A percentile compares a stretch with the other conserved stretches of the same genome.
phyloP scores from a whole-genome alignment of 2,329 filamentous ascomycete genomes.

The Pseudocercospora fijiensis region DNA sequence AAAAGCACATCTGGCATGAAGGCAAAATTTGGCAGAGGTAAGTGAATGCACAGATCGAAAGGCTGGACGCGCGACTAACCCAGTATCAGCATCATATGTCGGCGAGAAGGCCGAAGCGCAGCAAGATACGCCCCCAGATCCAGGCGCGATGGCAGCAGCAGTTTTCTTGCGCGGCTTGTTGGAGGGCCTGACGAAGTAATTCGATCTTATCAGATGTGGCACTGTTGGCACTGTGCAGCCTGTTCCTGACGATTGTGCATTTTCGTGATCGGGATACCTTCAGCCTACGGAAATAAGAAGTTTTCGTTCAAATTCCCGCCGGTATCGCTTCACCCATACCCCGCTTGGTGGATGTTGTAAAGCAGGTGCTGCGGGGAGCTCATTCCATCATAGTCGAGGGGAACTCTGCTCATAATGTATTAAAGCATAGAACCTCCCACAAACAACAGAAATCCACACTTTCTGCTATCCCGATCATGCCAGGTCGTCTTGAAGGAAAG shows the following conservation, averaged over 20 bases:
- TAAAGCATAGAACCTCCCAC: background rate
- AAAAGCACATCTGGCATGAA: constrained; percentile 40
- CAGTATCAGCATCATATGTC: constrained; percentile 37
- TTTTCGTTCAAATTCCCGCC: constrained; percentile 8
- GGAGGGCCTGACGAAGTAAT: constrained; percentile 27
- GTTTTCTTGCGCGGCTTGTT: constrained; percentile 39
- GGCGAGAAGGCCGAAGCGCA: constrained; percentile 33
- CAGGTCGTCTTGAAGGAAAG: constrained; percentile 27
- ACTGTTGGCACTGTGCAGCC: background rate
- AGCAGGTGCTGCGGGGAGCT: background rate
- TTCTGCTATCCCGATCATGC: constrained; percentile 13
- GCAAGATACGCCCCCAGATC: constrained; percentile 38
- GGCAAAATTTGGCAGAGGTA: constrained; percentile 39
- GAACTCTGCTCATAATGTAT: background rate
- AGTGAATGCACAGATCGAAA: constrained; percentile 12
- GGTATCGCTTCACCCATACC: constrained; percentile 8
- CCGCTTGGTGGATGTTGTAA: background rate
- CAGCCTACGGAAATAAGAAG: constrained; percentile 10
- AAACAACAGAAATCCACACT: background rate
- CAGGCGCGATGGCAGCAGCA: constrained; percentile 40
- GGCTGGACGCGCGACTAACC: constrained; percentile 3
- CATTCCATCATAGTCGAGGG: background rate
- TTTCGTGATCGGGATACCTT: constrained; percentile 1
- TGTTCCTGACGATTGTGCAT: background rate
- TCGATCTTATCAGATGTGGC: background rate